These are phyloP conservation scores for Lizonia empirigonia DNA, from an alignment of 2,329 filamentous ascomycete species.

Conservation along the genomic window DNA sequence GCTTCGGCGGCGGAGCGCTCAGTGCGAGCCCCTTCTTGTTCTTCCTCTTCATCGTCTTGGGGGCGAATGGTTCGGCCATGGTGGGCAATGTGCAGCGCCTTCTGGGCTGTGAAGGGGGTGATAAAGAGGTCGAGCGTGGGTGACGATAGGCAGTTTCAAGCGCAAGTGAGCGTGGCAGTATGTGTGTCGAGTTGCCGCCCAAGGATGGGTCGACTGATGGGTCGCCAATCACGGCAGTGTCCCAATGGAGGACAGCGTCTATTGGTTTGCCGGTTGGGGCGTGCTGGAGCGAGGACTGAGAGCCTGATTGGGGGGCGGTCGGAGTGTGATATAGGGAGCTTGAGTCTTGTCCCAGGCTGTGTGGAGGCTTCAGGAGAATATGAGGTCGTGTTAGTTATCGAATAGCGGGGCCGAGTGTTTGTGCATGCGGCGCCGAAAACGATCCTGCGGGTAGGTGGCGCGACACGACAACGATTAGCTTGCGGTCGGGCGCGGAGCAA, in stretches of 20 bases:
- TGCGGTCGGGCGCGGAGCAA: constrained; percentile 12
- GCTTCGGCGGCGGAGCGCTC: constrained; percentile 75
- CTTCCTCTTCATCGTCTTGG: constrained; percentile 93
- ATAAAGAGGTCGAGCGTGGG: constrained; percentile 2
- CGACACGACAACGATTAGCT: constrained; percentile 13
- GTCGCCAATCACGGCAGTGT: constrained; percentile 46
- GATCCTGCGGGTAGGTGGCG: constrained; percentile 21
- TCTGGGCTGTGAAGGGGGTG: constrained; percentile 1
- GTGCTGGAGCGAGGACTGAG: constrained; percentile 26
- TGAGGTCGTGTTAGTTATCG: constrained; percentile 30
- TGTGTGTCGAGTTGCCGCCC: constrained; percentile 45
- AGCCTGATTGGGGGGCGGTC: constrained; percentile 29
- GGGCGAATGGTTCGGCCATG: constrained; percentile 68
- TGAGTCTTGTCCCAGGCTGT: constrained; percentile 24
- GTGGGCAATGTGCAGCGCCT: constrained; percentile 15
- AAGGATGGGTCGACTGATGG: constrained; percentile 40
- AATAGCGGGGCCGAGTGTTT: constrained; percentile 21
- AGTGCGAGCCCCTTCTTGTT: constrained; percentile 96
- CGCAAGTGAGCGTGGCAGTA: constrained; percentile 10
- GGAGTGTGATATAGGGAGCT: constrained; percentile 17
- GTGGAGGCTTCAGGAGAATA: constrained; percentile 30
- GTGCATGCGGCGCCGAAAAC: constrained; percentile 28
- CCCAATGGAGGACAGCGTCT: constrained; percentile 47
- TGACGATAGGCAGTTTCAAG: constrained; percentile 5
- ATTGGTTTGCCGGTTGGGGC: constrained; percentile 45